Base-by-base conservation (phyloP, 768 basidiomycete genomes). In the Naganishia friedmannii region DNA sequence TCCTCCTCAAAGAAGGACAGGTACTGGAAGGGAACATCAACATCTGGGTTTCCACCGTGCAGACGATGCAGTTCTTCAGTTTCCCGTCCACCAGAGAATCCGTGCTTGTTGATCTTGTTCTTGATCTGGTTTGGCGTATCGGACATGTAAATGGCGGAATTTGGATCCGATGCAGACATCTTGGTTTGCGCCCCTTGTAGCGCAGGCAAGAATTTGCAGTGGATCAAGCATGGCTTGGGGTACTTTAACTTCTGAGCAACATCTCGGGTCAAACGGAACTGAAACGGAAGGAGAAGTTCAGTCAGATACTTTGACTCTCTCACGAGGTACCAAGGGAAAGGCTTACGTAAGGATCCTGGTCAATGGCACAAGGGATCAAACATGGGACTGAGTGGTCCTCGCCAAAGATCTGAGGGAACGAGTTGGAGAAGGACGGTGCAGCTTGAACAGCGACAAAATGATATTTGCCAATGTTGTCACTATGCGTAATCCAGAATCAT, bases 381-480 rank as follows among this genome's bases (percentile, higher is more conserved):
- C 89, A 91, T 1, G 95, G 95, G 58, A 97, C 87, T 80, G 91
- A 89, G 68, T 87, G 86, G 48, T 83, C 83, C 6, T 86, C 84
- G 65, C 93, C 94, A 76, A 93, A 99, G 73, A 99, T 98, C 72
- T 99, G 92, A 23, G 96, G 94, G 85, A 98, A 99, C 15, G 94
- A 96, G 81, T 93, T 95, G 72, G 92, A 93, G 85, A 99, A 99
- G 21, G 93, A 91, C 0, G 96, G 94, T 0, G 94, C 88, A 9
- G 96, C 93, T 82, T 99, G 96, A 73, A 99, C 88, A 32, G 96
- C 86, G 42, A 90, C 92, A 80, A 99, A 99, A 83, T 97, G 94
- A 70, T 92, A 87, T 83, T 97, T 98, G 71, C 96, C 96, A 73
- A 98, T 93, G 82, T 97, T 98, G 82, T 98, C 96, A 28, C 93